Evolutionary conservation across 2,329 filamentous ascomycete genomes (phyloP), one percentile per base, ranked within the genome.

Genomic region (Proliferodiscus dingleyae): DNA sequence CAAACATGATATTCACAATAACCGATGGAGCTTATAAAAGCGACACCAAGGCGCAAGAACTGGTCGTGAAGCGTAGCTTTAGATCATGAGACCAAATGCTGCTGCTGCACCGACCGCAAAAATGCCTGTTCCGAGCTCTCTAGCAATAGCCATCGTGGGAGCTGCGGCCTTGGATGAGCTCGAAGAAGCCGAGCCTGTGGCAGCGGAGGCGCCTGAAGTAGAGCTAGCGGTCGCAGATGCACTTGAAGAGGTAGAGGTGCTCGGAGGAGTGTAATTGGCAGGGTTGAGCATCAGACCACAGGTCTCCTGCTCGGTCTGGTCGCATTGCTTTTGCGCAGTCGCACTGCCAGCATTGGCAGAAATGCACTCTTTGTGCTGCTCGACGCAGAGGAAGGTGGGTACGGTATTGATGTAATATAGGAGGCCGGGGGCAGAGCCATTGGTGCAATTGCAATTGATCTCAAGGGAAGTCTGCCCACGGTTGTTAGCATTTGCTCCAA

Each of bases 311-410:
- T 66, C 49, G 40, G 53, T 55, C 4, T 41, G 56, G 37, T 60
- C 68, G 71, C 81, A 85, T 39, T 62, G 49, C 42, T 65, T 54
- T 56, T 75, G 70, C 42, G 64, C 67, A 48, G 71, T 61, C 33
- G 68, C 62, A 50, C 76, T 66, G 50, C 72, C 64, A 54, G 71
- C 65, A 57, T 73, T 57, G 46, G 64, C 59, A 22, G 52, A n/a
- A 47, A 74, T 70, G 59, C 74, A 77, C 55, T 74, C 68, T 19
- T 53, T 55, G 59, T 65, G 77, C 66, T 71, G 75, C 52, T 65
- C 66, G 57, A 72, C 60, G 68, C 81, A 85, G 63, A 79, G 71
- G 64, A 70, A 81, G 65, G 70, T 78, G 33, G 80, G 79, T 39
- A 85, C 67, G 19, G 78, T 79, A 64, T 77, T 67, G 43, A 65